Conservation (phyloP, 169 alveolate genomes). For the Plasmodium vivax region DNA sequence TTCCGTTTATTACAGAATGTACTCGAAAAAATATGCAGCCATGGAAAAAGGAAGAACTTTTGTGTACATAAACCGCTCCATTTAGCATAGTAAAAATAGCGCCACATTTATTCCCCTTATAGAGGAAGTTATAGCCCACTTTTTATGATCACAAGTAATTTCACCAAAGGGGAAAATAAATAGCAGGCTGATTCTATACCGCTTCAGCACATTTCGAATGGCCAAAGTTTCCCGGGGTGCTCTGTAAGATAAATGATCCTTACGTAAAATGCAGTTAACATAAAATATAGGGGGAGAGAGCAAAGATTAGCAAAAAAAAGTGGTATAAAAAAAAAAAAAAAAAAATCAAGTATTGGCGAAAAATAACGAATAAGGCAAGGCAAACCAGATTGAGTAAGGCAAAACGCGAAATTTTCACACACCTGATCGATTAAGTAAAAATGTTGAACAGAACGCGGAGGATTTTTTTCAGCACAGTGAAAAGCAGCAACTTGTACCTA, state of each 20-base stretch:
- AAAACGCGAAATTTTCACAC: not conserved
- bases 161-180: not conserved
- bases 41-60: not conserved
- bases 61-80: not conserved
- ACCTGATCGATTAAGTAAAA: conserved; percentile 14
- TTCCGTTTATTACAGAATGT: not conserved
- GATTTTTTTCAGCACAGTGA: conserved; percentile 60
- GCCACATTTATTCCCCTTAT: not conserved
- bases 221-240: too few species aligned
- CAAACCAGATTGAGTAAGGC: not conserved
- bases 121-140: not conserved
- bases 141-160: not conserved
- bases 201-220: not conserved
- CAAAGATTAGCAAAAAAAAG: not conserved
- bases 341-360: not conserved
- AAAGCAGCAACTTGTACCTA: conserved; percentile 65
- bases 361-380: not conserved
- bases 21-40: not conserved
- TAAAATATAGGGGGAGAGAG: not conserved
- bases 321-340: not conserved
- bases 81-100: not conserved
- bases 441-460: conserved; percentile 60
- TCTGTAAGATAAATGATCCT: not conserved
- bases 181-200: not conserved
- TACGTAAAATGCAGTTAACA: not conserved